Evolutionary conservation across 2,329 filamentous ascomycete genomes (phyloP).

Genomic region (Fusarium succisae): DNA sequence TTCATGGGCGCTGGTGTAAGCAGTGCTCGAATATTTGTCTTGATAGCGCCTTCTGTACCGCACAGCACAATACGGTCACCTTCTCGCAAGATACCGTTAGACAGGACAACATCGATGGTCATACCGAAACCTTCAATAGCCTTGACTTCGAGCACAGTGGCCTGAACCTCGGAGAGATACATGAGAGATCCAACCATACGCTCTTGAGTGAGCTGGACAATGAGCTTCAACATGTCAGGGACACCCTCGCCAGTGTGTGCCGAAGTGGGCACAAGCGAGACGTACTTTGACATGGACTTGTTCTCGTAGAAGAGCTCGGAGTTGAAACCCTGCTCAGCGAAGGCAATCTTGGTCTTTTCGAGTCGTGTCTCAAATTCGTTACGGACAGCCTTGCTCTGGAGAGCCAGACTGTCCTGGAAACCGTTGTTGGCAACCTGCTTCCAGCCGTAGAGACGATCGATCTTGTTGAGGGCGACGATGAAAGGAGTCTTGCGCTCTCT

Average conservation of each 20-base stretch:
- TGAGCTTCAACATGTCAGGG: constrained; percentile 97
- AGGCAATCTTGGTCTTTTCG: constrained; percentile 90
- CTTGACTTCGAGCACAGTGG: constrained; percentile 98
- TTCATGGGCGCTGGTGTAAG: constrained; percentile 93
- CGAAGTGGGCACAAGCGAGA: constrained; percentile 96
- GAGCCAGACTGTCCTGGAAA: constrained; percentile 88
- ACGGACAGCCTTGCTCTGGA: constrained; percentile 93
- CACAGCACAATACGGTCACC: constrained; percentile 95
- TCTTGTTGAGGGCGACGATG: constrained; percentile 99
- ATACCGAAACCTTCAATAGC: constrained; percentile 98
- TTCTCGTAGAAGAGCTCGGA: constrained; percentile 97
- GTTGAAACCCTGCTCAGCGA: constrained; percentile 98
- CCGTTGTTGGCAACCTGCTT: constrained; percentile 99
- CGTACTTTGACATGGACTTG: constrained; percentile 92
- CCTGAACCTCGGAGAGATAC: constrained; percentile 98
- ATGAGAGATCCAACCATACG: constrained; percentile 97
- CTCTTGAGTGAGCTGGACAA: constrained; percentile 91
- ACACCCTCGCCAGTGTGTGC: constrained; percentile 99
- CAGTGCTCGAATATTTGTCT: constrained; percentile 93
- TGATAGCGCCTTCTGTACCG: constrained; percentile 95
- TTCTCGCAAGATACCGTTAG: constrained; percentile 93
- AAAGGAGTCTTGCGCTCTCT: constrained; percentile 96
- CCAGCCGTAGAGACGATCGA: constrained; percentile 99
- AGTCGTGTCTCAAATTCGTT: constrained; percentile 93
- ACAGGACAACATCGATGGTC: constrained; percentile 96